Base-by-base conservation (phyloP, 352 stramenopile species). In the Globisporangium echinulatum region DNA sequence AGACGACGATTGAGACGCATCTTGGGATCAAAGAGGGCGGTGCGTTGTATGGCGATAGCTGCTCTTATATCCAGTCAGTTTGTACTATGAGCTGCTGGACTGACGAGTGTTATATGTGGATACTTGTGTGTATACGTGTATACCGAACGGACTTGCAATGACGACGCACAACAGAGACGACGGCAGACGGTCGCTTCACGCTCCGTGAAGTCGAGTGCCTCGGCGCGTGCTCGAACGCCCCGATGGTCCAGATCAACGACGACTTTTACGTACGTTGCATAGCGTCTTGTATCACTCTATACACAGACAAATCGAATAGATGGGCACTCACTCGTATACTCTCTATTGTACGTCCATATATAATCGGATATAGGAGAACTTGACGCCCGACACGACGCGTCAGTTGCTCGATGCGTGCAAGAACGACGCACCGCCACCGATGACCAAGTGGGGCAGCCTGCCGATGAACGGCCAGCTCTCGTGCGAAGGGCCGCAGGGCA, bases 201-300 rank as follows among this genome's bases (percentile, higher is more conserved):
- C 81, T 99, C 52, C 79, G 97, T 54, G 97, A 99, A 74, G 97
- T 99, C 25, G 97, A 99, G 68, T 99, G 97, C 78, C 87, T 99
- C 42, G 97, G 97, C 54, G 94, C 97, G 7, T 99, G 97, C 81
- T 89, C 97, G 5, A 99, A 99, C 82, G 97, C 97, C 8, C 97
- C 97, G 54, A 99, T 99, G 97, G 85, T 99, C 52, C 97, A 99
- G 86, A 95, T 99, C 68, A 99, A 99, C 77, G 96, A 99, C 79
- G 96, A 99, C 80, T 99, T 98, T 61, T 92, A 95, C 67, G 71
- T 81, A 58, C 59, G 66, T 75, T 50, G 15, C 0, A 2, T 49
- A n/a, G 11, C 15, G 19, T 14, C 14, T 14, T 49, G 43, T 44
- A 44, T 44, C 2, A 44, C 7, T 13, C 40, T 11, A 44, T 44